phyloP scores from a whole-genome alignment of 2,329 filamentous ascomycete genomes.

The Diatrype stigma region DNA sequence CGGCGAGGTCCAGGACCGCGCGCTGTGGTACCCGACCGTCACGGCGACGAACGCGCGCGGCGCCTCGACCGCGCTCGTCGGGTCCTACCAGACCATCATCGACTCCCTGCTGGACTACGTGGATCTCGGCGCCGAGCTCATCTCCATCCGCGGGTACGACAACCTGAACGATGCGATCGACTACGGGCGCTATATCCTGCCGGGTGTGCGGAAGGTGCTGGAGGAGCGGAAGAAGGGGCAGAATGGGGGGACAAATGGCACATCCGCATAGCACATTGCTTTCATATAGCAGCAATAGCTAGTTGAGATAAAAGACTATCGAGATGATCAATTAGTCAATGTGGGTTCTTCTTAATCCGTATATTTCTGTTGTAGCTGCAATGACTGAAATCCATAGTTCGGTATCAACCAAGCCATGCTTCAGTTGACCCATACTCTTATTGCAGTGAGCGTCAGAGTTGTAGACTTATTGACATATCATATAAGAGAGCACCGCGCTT shows the following conservation, averaged over 20 bases:
- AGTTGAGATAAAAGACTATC: too few relatives aligned
- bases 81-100: conserved; percentile 47
- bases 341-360: too few relatives aligned
- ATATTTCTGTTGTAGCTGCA: too few relatives aligned
- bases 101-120: conserved; percentile 56
- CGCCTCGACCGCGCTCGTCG: conserved; percentile 56
- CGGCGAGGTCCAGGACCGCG: conserved; percentile 56
- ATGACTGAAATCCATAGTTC: too few relatives aligned
- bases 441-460: too few relatives aligned
- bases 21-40: conserved; percentile 60
- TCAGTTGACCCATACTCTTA: too few relatives aligned
- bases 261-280: neutral
- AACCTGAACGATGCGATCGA: conserved; percentile 57
- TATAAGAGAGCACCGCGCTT: too few relatives aligned
- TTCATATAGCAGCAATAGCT: too few relatives aligned
- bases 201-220: conserved; percentile 39
- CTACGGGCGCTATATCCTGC: conserved; percentile 53
- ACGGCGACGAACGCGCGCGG: conserved; percentile 57
- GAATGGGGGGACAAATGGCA: neutral
- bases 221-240: conserved; percentile 18
- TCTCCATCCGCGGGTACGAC: conserved; percentile 59
- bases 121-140: conserved; percentile 51
- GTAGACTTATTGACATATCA: too few relatives aligned
- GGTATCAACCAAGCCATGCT: too few relatives aligned
- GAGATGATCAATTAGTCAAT: too few relatives aligned